Evolutionary conservation across 208 protist species (phyloP), one percentile per base, ranked within the genome.

Genomic region (Plasmodiophora brassicae): DNA sequence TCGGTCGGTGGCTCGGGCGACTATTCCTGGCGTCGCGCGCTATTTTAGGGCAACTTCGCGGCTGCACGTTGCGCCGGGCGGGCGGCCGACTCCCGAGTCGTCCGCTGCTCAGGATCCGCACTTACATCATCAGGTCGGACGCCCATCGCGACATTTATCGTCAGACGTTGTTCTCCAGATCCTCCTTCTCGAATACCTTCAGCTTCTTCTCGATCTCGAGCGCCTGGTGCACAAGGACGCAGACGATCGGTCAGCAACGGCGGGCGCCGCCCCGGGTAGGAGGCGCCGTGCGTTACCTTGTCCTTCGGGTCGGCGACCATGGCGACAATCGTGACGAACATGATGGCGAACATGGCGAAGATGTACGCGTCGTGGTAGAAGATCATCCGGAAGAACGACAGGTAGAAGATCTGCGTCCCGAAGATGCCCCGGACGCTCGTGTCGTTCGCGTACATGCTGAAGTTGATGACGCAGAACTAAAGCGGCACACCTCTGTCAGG

Each of bases 331-430:
- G 65, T 78, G 32, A 78, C 5, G 41, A 78, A 78, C 41, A 38
- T 44, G n/a, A 78, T 78, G n/a, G 32, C 32, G 41, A 86, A 86
- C 5, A 86, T 86, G 84, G 84, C 84, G 28, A n/a, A 86, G 25
- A 86, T 71, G 28, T 44, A 86, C 1, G 43, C 28, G 45, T 44
- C 43, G 44, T 53, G 28, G 10, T 28, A 25, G 28, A 28, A 86
- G 20, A 86, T 71, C 10, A 32, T 5, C 1, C 50, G 45, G 28
- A 86, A 86, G n/a, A 86, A 86, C 46, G 10, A 38, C 84, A 86
- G 43, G 28, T 86, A 65, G 45, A 71, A 65, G n/a, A 86, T 44
- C n/a, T 86, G 84, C 10, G 84, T 86, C 14, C 84, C 84, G n/a
- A 86, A 86, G 20, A 86, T 86, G 10, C 28, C 5, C 25, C 50